Percentiles rank a stretch among this genome's conserved stretches.
These are phyloP conservation scores for Tolypocladium paradoxum DNA, from an alignment of 2,329 filamentous ascomycete genomes.

Conservation along the genomic window DNA sequence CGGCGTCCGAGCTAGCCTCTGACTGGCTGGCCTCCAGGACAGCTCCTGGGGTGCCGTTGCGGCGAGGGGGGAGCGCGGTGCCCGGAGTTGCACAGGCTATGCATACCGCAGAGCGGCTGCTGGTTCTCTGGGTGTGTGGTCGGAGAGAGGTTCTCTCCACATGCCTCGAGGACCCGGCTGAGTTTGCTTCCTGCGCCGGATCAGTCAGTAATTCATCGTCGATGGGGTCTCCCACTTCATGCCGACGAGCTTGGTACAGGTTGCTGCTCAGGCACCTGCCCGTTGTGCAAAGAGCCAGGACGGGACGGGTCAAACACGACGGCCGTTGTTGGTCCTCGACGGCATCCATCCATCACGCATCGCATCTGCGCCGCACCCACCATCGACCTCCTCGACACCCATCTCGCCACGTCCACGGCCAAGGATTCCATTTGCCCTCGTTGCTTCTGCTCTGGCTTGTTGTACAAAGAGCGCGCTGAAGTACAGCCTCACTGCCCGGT, in stretches of 20 bases:
- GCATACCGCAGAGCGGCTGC: not conserved
- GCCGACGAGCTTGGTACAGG: not conserved
- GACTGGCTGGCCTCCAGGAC: slow-evolving; percentile 5
- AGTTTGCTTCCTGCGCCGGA: not conserved
- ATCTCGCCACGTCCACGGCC: not conserved
- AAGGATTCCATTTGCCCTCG: not conserved
- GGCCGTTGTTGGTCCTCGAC: not conserved
- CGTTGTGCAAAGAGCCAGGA: not conserved
- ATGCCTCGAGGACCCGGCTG: no score
- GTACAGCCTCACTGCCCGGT: slow-evolving; percentile 2
- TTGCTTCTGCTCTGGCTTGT: not conserved
- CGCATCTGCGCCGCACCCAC: not conserved
- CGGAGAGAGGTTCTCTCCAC: not conserved
- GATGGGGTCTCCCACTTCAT: not conserved
- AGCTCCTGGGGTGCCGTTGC: not conserved
- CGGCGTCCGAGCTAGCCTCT: slow-evolving; percentile 2
- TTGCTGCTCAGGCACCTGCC: not conserved
- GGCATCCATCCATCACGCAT: not conserved
- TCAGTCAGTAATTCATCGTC: not conserved
- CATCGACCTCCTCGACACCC: not conserved
- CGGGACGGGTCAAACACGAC: not conserved
- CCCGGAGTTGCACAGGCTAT: not conserved
- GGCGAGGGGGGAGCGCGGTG: not conserved
- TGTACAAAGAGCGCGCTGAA: slow-evolving; percentile 1
- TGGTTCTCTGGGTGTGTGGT: not conserved